Evolutionary conservation across 148 eudicot species (phyloP).

Genomic region (Euryodendron excelsum): DNA sequence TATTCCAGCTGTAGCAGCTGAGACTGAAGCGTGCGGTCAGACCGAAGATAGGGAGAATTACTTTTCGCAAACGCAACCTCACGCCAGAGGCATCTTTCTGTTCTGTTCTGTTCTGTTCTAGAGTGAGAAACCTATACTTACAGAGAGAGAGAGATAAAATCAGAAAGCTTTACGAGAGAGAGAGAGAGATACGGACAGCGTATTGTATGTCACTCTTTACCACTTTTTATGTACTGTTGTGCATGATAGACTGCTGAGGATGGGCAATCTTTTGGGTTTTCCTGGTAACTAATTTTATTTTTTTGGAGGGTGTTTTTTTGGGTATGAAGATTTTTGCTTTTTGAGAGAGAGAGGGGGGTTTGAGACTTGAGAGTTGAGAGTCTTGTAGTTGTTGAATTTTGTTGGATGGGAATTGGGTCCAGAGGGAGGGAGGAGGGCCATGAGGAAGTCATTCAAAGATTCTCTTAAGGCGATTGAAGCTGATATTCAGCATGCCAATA

Average conservation of each 20-base stretch:
- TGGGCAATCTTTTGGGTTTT: background rate
- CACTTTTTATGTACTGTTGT: too few species aligned
- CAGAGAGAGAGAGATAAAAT: too few species aligned
- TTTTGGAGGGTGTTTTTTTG: background rate
- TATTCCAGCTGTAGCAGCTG: too few species aligned
- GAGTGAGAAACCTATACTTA: too few species aligned
- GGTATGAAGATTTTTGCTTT: background rate
- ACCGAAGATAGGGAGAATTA: too few species aligned
- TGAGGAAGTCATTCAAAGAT: constrained; percentile 64
- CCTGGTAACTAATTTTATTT: background rate
- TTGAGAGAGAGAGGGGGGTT: background rate
- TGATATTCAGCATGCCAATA: constrained; percentile 78
- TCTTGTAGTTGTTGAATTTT: background rate
- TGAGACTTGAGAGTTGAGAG: background rate
- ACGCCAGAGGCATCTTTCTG: too few species aligned
- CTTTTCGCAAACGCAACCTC: too few species aligned
- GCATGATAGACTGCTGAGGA: background rate
- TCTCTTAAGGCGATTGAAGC: constrained; percentile 80
- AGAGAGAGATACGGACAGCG: too few species aligned
- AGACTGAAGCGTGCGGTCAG: too few species aligned
- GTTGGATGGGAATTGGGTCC: constrained; percentile 37
- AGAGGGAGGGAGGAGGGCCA: constrained; percentile 18
- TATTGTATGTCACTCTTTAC: too few species aligned
- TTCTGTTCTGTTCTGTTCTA: too few species aligned
- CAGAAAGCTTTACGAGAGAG: too few species aligned